Evolutionary conservation across 139 green algal species (phyloP).

Genomic region (Mesostigma viride): DNA sequence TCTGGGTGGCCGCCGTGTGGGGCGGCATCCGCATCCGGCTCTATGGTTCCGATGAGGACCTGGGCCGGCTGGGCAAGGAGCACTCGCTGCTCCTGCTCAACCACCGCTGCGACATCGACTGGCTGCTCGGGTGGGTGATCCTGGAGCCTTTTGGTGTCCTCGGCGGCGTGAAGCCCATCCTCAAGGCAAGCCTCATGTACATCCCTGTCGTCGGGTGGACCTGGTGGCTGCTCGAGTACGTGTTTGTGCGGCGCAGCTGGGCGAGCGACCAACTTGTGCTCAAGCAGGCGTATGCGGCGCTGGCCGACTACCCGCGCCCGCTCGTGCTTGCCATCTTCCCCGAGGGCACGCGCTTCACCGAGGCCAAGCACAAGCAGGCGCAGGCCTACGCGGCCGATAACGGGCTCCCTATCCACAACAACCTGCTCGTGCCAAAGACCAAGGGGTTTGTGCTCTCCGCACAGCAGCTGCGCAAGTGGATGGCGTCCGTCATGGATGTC

Average conservation of each 20-base stretch:
- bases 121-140: constrained; percentile 25
- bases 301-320: constrained; percentile 13
- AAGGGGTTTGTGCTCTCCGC: constrained; percentile 28
- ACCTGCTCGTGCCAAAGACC: constrained; percentile 26
- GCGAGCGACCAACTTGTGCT: not conserved
- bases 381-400: constrained; percentile 21
- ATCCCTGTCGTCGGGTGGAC: constrained; percentile 29
- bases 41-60: too few species aligned
- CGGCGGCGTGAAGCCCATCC: too few species aligned
- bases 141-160: too few species aligned
- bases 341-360: constrained; percentile 32
- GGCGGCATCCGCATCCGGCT: too few species aligned
- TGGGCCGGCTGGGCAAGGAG: too few species aligned
- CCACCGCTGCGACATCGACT: constrained; percentile 32
- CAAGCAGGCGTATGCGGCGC: constrained; percentile 8
- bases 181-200: too few species aligned
- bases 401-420: constrained; percentile 18
- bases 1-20: too few species aligned
- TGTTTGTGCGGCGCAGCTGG: constrained; percentile 26
- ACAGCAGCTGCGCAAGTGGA: constrained; percentile 9
- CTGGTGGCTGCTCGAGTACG: constrained; percentile 31
- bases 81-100: constrained; percentile 21
- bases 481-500: constrained; percentile 23
- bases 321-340: constrained; percentile 25
- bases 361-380: constrained; percentile 20